Percentiles rank a stretch among this genome's conserved stretches.
phyloP scores from a whole-genome alignment of 306 rosid genomes.

The Datisca glomerata region DNA sequence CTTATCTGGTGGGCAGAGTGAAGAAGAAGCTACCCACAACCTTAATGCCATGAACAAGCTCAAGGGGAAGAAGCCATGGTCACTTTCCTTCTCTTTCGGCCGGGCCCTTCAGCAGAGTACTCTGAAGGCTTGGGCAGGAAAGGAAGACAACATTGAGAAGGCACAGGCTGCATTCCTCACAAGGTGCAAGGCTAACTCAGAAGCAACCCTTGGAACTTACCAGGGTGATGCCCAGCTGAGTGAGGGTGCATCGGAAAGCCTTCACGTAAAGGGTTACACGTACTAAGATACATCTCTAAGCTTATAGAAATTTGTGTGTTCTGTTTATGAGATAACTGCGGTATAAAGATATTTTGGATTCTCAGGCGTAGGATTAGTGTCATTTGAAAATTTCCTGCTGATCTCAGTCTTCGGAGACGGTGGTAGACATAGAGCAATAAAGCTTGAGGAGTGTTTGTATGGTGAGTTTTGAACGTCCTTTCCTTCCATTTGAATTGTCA shows the following conservation, averaged over 20 bases:
- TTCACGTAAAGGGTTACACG: conserved; percentile 53
- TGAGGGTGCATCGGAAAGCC: conserved; percentile 51
- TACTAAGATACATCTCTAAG: too few species aligned
- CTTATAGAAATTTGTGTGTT: too few species aligned
- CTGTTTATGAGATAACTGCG: too few species aligned
- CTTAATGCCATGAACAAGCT: conserved; percentile 70
- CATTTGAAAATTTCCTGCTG: too few species aligned
- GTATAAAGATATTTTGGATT: too few species aligned
- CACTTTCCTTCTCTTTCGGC: conserved; percentile 86
- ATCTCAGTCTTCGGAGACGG: too few species aligned
- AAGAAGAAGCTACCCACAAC: conserved; percentile 72
- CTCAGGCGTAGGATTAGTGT: too few species aligned
- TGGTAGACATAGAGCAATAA: too few species aligned
- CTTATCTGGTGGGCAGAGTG: conserved; percentile 89
- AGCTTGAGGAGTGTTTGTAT: too few species aligned
- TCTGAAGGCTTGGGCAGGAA: conserved; percentile 80
- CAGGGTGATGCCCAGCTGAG: conserved; percentile 40
- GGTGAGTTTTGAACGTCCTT: too few species aligned
- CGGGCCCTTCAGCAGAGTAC: conserved; percentile 85
- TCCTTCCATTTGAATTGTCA: too few species aligned
- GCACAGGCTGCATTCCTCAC: conserved; percentile 62
- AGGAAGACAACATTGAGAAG: conserved; percentile 62
- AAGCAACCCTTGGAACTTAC: conserved; percentile 69
- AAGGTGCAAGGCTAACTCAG: conserved; percentile 77
- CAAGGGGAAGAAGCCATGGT: conserved; percentile 79